Conservation (phyloP, 345 rosid genomes). For the Geranium brycei region DNA sequence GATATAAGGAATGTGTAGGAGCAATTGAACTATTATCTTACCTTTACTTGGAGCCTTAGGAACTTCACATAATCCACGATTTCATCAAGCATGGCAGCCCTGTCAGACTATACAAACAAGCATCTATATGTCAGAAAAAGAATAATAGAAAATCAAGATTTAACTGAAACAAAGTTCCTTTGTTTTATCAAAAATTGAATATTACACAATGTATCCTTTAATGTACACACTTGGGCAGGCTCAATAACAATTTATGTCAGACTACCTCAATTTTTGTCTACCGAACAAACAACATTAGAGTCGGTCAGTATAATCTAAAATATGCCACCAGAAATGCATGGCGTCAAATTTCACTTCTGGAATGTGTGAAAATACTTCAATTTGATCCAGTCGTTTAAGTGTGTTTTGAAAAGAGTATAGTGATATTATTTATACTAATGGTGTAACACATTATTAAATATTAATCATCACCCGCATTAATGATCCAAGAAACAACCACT, state of each 20-base stretch:
- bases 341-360: too few species aligned
- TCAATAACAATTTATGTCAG: too few species aligned
- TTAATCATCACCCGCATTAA: too few species aligned
- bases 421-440: neutral
- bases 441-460: too few species aligned
- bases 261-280: too few species aligned
- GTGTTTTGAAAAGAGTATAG: too few species aligned
- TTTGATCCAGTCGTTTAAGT: neutral
- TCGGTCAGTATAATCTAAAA: too few species aligned
- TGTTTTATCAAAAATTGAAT: neutral
- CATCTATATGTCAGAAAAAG: neutral
- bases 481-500: neutral
- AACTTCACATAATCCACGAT: conserved; percentile 80
- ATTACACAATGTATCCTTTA: neutral
- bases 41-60: conserved; percentile 74
- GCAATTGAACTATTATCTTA: conserved; percentile 8
- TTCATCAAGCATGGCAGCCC: conserved; percentile 75
- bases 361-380: neutral
- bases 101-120: conserved; percentile 42
- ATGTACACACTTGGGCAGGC: neutral
- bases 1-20: neutral
- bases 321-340: too few species aligned
- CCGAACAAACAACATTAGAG: too few species aligned
- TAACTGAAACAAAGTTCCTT: too few species aligned
- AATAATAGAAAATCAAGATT: too few species aligned